Conservation (phyloP, 2,329 filamentous ascomycete species). For the Hortaea sp. region DNA sequence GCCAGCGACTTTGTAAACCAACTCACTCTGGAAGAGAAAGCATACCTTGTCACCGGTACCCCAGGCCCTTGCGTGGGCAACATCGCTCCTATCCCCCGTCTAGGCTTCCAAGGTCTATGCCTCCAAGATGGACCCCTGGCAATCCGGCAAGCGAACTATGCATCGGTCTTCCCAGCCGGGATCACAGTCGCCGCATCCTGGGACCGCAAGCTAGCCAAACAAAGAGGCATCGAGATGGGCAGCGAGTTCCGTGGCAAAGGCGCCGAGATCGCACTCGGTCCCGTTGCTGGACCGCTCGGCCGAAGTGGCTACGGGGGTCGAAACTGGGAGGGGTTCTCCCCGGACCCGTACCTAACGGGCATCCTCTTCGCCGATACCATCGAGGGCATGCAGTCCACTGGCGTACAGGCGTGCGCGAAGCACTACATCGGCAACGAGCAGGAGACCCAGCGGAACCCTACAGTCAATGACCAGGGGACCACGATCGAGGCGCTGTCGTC, state of each 20-base stretch:
- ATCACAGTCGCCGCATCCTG: constrained; percentile 31
- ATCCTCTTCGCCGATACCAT: constrained; percentile 19
- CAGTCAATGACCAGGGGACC: constrained; percentile 10
- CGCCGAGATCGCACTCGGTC: constrained; percentile 21
- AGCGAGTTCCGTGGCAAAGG: constrained; percentile 25
- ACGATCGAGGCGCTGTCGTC: constrained; percentile 25
- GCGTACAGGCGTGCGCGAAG: constrained; percentile 30
- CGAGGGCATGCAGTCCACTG: constrained; percentile 23
- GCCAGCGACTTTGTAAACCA: constrained; percentile 23
- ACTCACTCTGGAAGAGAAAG: constrained; percentile 27
- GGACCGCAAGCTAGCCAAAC: constrained; percentile 26
- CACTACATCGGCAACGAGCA: constrained; percentile 14
- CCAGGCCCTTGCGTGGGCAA: constrained; percentile 56
- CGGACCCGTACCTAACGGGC: constrained; percentile 23
- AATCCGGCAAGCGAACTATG: constrained; percentile 60
- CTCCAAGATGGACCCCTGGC: constrained; percentile 35
- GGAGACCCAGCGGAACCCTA: constrained; percentile 24
- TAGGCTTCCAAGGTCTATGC: constrained; percentile 55
- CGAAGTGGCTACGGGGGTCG: constrained; percentile 21
- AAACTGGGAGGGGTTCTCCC: constrained; percentile 22
- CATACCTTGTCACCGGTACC: constrained; percentile 23
- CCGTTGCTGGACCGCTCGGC: constrained; percentile 24
- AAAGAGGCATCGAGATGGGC: constrained; percentile 25
- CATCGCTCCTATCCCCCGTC: constrained; percentile 57
- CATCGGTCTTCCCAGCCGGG: constrained; percentile 61